These are phyloP conservation scores for Coniferiporia weirii DNA, from an alignment of 1,284 basidiomycete species.

Conservation along the genomic window DNA sequence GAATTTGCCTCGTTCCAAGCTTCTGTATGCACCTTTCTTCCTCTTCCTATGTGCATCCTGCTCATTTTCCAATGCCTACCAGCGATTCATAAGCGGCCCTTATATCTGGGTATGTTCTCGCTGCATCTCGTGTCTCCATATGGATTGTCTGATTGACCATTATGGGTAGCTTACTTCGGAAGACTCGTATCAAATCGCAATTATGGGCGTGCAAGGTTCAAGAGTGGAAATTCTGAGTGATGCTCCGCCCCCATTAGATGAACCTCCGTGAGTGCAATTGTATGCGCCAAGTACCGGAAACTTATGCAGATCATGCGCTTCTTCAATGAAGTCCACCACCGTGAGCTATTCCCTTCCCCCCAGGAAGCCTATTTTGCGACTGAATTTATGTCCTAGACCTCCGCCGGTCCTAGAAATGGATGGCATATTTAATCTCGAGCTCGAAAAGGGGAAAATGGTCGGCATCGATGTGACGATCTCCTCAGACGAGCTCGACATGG, in stretches of 20 bases:
- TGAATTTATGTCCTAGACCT: conserved; percentile 41
- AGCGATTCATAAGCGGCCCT: conserved; percentile 71
- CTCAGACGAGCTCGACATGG: conserved; percentile 78
- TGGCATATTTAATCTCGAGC: conserved; percentile 72
- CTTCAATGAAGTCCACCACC: conserved; percentile 52
- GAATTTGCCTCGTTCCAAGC: conserved; percentile 78
- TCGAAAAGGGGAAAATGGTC: conserved; percentile 66
- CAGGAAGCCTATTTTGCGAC: background rate
- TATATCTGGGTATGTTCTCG: conserved; percentile 64
- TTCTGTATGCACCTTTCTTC: conserved; percentile 45
- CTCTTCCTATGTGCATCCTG: conserved; percentile 3
- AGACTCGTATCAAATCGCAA: conserved; percentile 79
- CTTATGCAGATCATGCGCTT: conserved; percentile 13
- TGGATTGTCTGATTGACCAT: background rate
- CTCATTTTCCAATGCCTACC: conserved; percentile 19
- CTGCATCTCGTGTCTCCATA: background rate
- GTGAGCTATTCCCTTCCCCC: conserved; percentile 41
- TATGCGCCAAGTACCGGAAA: conserved; percentile 2
- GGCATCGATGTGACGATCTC: conserved; percentile 69
- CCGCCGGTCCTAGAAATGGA: conserved; percentile 83
- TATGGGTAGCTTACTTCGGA: conserved; percentile 60
- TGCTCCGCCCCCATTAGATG: conserved; percentile 71
- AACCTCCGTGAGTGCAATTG: conserved; percentile 60
- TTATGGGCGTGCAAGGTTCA: conserved; percentile 69
- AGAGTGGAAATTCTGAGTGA: conserved; percentile 79